Conservation (phyloP, 768 basidiomycete species). For the Guyanaporus albipodus region DNA sequence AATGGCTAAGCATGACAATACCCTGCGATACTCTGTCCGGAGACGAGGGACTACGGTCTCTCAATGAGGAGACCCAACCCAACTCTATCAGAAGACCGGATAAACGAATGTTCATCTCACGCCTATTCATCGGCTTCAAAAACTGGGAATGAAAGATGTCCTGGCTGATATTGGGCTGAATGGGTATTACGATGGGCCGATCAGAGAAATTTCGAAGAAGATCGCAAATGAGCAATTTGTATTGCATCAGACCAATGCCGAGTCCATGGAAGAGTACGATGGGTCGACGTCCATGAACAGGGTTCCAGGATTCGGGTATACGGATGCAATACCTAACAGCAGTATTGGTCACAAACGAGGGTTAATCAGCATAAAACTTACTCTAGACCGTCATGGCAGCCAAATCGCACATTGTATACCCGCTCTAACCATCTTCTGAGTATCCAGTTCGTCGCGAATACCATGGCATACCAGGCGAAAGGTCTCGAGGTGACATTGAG, state of each 20-base stretch:
- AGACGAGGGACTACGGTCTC: constrained; percentile 8
- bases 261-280: constrained; percentile 87
- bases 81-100: constrained; percentile 54
- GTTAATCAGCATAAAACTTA: constrained; percentile 33
- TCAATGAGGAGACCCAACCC: constrained; percentile 52
- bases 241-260: constrained; percentile 76
- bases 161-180: constrained; percentile 88
- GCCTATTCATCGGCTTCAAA: constrained; percentile 64
- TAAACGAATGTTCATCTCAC: constrained; percentile 54
- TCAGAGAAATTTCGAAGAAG: constrained; percentile 54
- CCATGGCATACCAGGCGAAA: constrained; percentile 53
- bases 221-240: constrained; percentile 55
- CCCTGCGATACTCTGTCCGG: constrained; percentile 37
- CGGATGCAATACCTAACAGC: constrained; percentile 65
- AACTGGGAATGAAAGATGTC: constrained; percentile 74
- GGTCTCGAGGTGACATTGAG: constrained; percentile 70
- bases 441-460: constrained; percentile 46
- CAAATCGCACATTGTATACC: constrained; percentile 41
- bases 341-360: background rate
- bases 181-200: constrained; percentile 68
- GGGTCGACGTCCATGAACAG: constrained; percentile 55
- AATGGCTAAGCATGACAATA: constrained; percentile 80
- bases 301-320: constrained; percentile 63
- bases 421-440: constrained; percentile 43
- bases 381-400: constrained; percentile 64